Conservation (phyloP, 2,329 filamentous ascomycete genomes). For the Scedosporium aurantiacum region DNA sequence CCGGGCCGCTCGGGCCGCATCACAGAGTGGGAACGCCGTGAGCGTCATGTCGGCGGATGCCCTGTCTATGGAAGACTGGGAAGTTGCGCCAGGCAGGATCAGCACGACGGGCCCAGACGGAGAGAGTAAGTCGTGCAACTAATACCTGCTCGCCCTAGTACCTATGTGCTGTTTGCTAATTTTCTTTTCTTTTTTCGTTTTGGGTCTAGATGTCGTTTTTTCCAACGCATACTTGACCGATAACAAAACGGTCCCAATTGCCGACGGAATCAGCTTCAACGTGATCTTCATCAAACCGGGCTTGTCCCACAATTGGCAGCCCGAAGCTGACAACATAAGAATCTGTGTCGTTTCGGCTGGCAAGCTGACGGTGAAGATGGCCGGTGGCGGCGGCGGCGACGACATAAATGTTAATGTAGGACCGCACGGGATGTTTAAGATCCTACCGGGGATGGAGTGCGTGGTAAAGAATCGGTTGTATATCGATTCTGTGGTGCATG, state of each 20-base stretch:
- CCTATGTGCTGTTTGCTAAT: background rate
- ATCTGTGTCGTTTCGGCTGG: slow-evolving; percentile 29
- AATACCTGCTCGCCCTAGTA: background rate
- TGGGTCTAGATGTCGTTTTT: slow-evolving; percentile 28
- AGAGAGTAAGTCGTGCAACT: background rate
- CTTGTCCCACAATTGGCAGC: slow-evolving; percentile 19
- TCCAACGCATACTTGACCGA: slow-evolving; percentile 30
- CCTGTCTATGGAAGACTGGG: slow-evolving; percentile 31
- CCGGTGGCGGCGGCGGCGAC: background rate
- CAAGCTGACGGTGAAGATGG: slow-evolving; percentile 28
- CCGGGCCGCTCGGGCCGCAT: too few relatives aligned
- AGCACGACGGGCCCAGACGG: slow-evolving; percentile 7
- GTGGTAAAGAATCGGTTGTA: slow-evolving; percentile 32
- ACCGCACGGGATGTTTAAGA: slow-evolving; percentile 30
- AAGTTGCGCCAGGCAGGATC: slow-evolving; percentile 31
- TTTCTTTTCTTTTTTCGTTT: background rate
- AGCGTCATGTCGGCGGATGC: slow-evolving; percentile 7
- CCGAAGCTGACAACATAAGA: slow-evolving; percentile 20
- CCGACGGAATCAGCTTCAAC: slow-evolving; percentile 27
- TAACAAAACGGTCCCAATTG: slow-evolving; percentile 23
- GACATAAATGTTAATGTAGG: slow-evolving; percentile 29
- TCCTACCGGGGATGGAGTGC: slow-evolving; percentile 26
- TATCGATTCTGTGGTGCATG: slow-evolving; percentile 30
- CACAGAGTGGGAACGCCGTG: too few relatives aligned
- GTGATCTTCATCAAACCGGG: slow-evolving; percentile 29